A percentile compares a stretch with the other conserved stretches of the same genome.
These are phyloP conservation scores for Neurospora cerealis DNA, from an alignment of 495 filamentous ascomycete species.

Conservation along the genomic window DNA sequence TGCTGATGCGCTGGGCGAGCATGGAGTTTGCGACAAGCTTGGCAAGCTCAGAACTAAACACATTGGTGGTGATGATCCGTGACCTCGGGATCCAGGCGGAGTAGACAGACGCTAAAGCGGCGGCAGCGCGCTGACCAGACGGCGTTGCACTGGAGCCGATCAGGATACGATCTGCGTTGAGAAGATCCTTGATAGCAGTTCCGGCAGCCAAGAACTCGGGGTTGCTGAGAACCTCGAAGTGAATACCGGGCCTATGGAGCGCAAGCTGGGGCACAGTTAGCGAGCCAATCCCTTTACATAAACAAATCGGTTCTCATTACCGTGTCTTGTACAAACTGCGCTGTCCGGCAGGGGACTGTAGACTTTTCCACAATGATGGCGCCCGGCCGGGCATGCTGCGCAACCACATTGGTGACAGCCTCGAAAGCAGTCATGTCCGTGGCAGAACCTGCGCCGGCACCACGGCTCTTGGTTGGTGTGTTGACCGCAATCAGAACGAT, in stretches of 20 bases:
- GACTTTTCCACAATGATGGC: conserved; percentile 75
- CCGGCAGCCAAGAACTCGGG: conserved; percentile 76
- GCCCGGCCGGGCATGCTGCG: conserved; percentile 50
- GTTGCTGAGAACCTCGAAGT: conserved; percentile 73
- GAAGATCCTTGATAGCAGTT: conserved; percentile 61
- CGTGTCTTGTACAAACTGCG: conserved; percentile 56
- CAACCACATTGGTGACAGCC: conserved; percentile 54
- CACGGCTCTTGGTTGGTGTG: conserved; percentile 67
- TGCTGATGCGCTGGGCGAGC: conserved; percentile 72
- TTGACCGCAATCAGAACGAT: conserved; percentile 69
- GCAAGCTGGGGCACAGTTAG: conserved; percentile 19
- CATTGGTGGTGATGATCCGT: conserved; percentile 58
- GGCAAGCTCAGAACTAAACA: conserved; percentile 69
- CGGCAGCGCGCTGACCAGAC: conserved; percentile 50
- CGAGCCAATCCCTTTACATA: background rate
- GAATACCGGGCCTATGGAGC: conserved; percentile 42
- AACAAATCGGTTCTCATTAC: conserved; percentile 25
- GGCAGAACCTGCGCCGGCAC: conserved; percentile 57
- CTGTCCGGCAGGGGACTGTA: conserved; percentile 69
- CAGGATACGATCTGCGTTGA: conserved; percentile 63
- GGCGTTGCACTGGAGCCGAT: conserved; percentile 55
- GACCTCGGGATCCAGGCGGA: conserved; percentile 54
- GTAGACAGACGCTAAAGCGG: conserved; percentile 53
- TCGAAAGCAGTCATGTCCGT: conserved; percentile 64
- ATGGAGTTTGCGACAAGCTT: conserved; percentile 75